phyloP scores from a whole-genome alignment of 2,329 filamentous ascomycete genomes.

The Aspergillus fumigatiaffinis region DNA sequence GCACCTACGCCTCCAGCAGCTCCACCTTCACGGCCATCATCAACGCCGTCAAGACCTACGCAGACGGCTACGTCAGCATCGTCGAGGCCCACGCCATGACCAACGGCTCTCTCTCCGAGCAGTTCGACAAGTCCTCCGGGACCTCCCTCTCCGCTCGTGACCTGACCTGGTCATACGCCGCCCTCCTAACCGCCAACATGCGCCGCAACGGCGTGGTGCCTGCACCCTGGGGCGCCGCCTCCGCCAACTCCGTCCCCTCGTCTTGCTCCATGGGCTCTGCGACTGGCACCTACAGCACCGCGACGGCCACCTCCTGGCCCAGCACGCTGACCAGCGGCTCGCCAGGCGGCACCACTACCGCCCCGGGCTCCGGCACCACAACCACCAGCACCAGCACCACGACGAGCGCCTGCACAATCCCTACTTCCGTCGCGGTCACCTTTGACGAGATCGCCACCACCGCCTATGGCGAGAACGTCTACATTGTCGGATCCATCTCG shows the following conservation, averaged over 20 bases:
- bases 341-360: conserved; percentile 4
- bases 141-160: conserved; percentile 36
- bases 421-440: conserved; percentile 54
- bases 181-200: conserved; percentile 35
- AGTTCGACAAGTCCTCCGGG: conserved; percentile 36
- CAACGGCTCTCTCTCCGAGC: conserved; percentile 39
- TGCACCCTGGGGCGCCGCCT: conserved; percentile 30
- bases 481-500: conserved; percentile 57
- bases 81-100: conserved; percentile 29
- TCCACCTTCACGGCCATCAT: conserved; percentile 53
- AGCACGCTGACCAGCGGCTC: conserved; percentile 20
- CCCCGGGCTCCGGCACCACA: conserved; percentile 10
- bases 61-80: conserved; percentile 52
- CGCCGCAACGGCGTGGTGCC: conserved; percentile 32
- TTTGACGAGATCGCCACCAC: conserved; percentile 60
- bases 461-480: conserved; percentile 60
- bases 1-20: conserved; percentile 61
- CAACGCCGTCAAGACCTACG: conserved; percentile 60
- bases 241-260: conserved; percentile 28
- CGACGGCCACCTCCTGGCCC: conserved; percentile 32
- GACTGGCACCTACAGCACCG: conserved; percentile 30
- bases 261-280: conserved; percentile 29
- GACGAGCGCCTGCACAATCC: conserved; percentile 13
- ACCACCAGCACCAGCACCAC: conserved; percentile 2
- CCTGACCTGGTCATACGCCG: conserved; percentile 45